Percentiles rank a stretch among this genome's conserved stretches.
phyloP scores from a whole-genome alignment of 371 early-diverging fungal genomes.

The Mucor mucedo region DNA sequence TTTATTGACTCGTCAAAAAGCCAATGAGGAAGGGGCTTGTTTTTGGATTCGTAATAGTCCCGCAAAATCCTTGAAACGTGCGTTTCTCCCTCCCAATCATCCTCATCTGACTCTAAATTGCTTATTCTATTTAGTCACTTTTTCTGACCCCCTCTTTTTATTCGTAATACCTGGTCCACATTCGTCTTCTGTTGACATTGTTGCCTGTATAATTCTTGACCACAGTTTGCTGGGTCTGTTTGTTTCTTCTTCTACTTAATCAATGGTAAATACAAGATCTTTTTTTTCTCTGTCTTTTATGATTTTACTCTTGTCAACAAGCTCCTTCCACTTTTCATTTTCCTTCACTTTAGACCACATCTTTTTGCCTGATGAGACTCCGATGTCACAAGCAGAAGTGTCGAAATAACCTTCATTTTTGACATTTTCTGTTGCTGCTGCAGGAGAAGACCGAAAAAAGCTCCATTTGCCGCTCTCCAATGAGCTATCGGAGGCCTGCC shows the following conservation, averaged over 20 bases:
- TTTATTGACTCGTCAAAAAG: slow-evolving; percentile 31
- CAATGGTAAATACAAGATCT: background rate
- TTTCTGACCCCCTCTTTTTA: background rate
- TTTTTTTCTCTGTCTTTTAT: background rate
- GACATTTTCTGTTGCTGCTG: slow-evolving; percentile 2
- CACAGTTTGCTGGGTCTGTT: slow-evolving; percentile 46
- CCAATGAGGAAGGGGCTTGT: slow-evolving; percentile 30
- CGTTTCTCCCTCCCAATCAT: slow-evolving; percentile 62
- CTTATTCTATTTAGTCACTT: background rate
- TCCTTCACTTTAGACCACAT: slow-evolving; percentile 50
- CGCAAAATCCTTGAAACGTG: slow-evolving; percentile 58
- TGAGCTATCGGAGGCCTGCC: slow-evolving; percentile 23
- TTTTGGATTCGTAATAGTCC: slow-evolving; percentile 53
- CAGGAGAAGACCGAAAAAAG: slow-evolving; percentile 5
- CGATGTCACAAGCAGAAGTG: slow-evolving; percentile 5
- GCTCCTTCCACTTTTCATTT: slow-evolving; percentile 54
- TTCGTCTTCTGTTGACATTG: slow-evolving; percentile 36
- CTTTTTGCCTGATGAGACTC: slow-evolving; percentile 27
- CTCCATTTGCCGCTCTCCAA: slow-evolving; percentile 22
- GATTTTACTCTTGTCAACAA: slow-evolving; percentile 39
- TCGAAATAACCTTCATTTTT: background rate
- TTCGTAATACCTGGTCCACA: slow-evolving; percentile 10
- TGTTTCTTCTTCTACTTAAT: slow-evolving; percentile 31
- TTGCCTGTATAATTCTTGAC: slow-evolving; percentile 58
- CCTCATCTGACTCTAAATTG: slow-evolving; percentile 60